phyloP scores from a whole-genome alignment of 2,329 filamentous ascomycete genomes.

The Polytolypa hystricis region DNA sequence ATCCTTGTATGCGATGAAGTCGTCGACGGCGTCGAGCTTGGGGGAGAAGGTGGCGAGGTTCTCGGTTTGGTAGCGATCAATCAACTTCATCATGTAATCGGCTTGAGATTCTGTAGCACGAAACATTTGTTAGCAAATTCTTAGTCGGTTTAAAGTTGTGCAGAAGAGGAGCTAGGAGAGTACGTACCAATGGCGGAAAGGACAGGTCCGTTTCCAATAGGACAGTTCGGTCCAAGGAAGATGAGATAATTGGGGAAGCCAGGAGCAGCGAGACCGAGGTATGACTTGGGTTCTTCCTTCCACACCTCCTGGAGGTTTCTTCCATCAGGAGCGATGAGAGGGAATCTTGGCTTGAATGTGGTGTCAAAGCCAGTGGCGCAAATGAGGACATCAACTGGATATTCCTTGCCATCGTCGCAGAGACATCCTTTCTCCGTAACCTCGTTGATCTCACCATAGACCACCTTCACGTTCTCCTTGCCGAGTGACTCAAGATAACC shows the following conservation, averaged over 20 bases:
- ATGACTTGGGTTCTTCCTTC: conserved; percentile 1
- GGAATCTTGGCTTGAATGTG: conserved; percentile 5
- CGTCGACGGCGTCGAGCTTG: background rate
- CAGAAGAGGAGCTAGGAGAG: no score
- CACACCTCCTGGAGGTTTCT: conserved; percentile 1
- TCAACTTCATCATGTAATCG: conserved; percentile 9
- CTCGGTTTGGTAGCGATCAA: conserved; percentile 6
- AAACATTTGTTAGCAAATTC: background rate
- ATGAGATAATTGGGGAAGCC: conserved; percentile 6
- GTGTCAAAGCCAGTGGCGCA: conserved; percentile 32
- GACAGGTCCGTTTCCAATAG: conserved; percentile 7
- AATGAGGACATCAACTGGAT: conserved; percentile 17
- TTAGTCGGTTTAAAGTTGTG: background rate
- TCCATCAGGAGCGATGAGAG: conserved; percentile 6
- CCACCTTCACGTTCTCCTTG: conserved; percentile 15
- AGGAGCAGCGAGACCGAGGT: background rate
- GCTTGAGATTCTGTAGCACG: conserved; percentile 2
- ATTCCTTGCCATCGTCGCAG: conserved; percentile 12
- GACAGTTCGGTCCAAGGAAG: conserved; percentile 7
- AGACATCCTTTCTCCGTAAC: conserved; percentile 11
- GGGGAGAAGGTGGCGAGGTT: conserved; percentile 2
- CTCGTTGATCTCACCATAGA: conserved; percentile 10
- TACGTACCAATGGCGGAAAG: conserved; percentile 2
- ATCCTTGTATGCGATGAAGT: conserved; percentile 1
- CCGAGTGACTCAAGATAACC: conserved; percentile 21